Evolutionary conservation across 1,284 basidiomycete genomes (phyloP).

Genomic region (Puccinia polysora): DNA sequence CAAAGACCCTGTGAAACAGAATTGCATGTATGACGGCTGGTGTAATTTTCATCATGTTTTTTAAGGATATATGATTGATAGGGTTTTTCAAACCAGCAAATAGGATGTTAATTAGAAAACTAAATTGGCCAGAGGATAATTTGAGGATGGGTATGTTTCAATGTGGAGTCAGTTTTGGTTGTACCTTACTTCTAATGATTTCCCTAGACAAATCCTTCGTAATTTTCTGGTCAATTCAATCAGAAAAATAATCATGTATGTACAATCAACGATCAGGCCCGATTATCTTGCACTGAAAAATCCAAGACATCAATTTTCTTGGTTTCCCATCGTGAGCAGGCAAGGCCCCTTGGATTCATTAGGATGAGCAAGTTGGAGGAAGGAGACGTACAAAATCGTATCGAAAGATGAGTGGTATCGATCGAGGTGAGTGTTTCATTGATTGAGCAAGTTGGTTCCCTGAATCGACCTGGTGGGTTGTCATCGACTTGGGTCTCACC

Average conservation of each 20-base stretch:
- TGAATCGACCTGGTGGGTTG: no score
- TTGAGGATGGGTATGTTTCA: background rate
- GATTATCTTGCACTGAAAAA: no score
- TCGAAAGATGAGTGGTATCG: background rate
- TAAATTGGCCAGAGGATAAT: background rate
- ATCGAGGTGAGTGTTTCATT: background rate
- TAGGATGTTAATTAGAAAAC: no score
- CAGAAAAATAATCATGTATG: background rate
- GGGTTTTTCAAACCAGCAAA: no score
- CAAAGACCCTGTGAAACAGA: slow-evolving; percentile 5
- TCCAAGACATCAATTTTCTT: no score
- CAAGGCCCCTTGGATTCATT: no score
- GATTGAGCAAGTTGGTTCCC: no score
- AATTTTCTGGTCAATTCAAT: background rate
- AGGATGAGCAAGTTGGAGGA: no score
- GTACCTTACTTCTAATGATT: slow-evolving; percentile 11
- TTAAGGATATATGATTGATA: no score
- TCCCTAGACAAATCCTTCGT: slow-evolving; percentile 2
- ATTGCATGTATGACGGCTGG: slow-evolving; percentile 11
- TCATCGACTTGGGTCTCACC: no score
- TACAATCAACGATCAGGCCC: background rate
- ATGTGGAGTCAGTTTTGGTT: background rate
- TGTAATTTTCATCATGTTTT: no score
- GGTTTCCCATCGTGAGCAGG: no score
- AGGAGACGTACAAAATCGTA: slow-evolving; percentile 1